Evolutionary conservation across 2,329 filamentous ascomycete species (phyloP), one percentile per base, ranked within the genome.

Genomic region (Fusarium buxicola): DNA sequence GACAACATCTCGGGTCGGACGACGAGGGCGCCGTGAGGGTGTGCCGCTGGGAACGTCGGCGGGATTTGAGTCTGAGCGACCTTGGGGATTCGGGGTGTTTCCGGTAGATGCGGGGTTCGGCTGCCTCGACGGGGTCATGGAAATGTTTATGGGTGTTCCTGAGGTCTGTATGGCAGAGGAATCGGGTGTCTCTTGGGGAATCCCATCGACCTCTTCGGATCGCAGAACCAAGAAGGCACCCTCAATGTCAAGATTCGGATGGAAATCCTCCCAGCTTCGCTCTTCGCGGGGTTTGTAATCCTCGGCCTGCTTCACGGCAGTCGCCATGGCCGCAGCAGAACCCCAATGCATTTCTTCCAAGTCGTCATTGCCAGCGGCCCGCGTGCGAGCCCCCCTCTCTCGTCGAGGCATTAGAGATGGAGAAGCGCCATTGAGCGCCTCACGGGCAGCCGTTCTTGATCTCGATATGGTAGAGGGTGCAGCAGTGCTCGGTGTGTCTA

Each of bases 251-350:
- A 99, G 86, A 70, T 97, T 92, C 0, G 92, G 93, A 76, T 99
- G 95, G 65, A 98, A 98, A 75, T 99, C 95, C 72, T 97, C 94
- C 93, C 94, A 99, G 48, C 92, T 92, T 62, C 94, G 89, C 80
- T 99, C 95, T 78, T 99, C 95, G 72, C 95, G 86, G 28, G 95
- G 95, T 75, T 99, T 99, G 78, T 98, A 98, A 46, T 94, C 94
- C 80, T 98, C 95, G 70, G 89, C 94, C 73, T 97, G 93, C 68
- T 92, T 92, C 57, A 95, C 90, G 5, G 91, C 90, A 7, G 92
- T 93, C 46, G 94, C 92, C 21, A 94, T 92, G 25, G 93, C 93
- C 11, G 94, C 92, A n/a, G 90, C 92, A 40, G 92, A 94, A 69
- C 90, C 92, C 77, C 91, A 96, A 65, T 91, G 86, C 74, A 91